Conservation (phyloP, 148 eudicot species). For the Pharnaceum exiguum region DNA sequence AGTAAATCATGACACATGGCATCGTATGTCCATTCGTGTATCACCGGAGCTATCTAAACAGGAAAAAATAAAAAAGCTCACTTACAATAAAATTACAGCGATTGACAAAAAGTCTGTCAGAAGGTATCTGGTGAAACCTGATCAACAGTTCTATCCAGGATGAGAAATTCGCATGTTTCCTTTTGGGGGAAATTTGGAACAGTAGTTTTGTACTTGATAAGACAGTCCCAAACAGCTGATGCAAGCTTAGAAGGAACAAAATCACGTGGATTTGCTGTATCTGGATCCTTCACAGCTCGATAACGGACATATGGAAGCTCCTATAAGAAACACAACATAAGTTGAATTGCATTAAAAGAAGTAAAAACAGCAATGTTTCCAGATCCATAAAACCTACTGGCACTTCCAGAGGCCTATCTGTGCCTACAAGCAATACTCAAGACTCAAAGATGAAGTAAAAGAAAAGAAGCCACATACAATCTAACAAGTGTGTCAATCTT, state of each 20-base stretch:
- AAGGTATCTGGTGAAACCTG: conserved; percentile 38
- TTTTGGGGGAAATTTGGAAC: conserved; percentile 75
- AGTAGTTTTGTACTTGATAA: conserved; percentile 56
- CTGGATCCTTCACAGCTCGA: conserved; percentile 49
- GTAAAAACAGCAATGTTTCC: too few species aligned
- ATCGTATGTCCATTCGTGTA: conserved; percentile 99
- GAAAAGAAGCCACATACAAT: background rate
- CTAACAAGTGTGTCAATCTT: too few species aligned
- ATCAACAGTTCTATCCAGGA: conserved; percentile 89
- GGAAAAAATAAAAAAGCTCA: conserved; percentile 7
- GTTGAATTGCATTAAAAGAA: too few species aligned
- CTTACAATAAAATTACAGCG: conserved; percentile 15
- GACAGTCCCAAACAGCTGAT: conserved; percentile 62
- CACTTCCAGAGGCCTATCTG: too few species aligned
- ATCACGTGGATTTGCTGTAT: conserved; percentile 40
- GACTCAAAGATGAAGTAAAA: too few species aligned
- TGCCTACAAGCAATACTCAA: too few species aligned
- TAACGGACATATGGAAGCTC: conserved; percentile 84
- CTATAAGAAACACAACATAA: conserved; percentile 32
- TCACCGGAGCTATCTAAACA: conserved; percentile 87
- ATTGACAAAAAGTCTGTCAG: background rate
- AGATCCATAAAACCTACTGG: too few species aligned
- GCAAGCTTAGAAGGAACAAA: conserved; percentile 78
- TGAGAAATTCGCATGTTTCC: conserved; percentile 92
- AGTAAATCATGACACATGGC: conserved; percentile 98